phyloP scores from a whole-genome alignment of 805 yeast species.

The Barnettozyma vustinii region DNA sequence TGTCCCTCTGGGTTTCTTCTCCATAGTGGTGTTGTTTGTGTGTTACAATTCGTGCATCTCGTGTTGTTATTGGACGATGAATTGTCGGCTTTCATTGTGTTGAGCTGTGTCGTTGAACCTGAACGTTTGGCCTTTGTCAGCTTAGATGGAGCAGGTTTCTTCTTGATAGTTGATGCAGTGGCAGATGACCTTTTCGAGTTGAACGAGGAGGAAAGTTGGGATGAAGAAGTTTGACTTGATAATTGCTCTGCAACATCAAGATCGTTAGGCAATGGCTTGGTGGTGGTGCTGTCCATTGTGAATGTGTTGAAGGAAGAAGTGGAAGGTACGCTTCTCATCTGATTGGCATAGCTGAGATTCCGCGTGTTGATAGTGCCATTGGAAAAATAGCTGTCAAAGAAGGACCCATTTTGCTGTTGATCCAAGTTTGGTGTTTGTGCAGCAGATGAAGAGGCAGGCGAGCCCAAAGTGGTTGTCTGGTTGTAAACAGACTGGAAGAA shows the following conservation, averaged over 20 bases:
- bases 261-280: neutral
- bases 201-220: conserved; percentile 16
- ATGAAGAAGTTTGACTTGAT: conserved; percentile 1
- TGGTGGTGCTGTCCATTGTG: neutral
- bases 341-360: conserved; percentile 20
- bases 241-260: conserved; percentile 2
- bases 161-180: conserved; percentile 19
- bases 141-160: conserved; percentile 18
- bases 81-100: conserved; percentile 7
- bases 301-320: conserved; percentile 12
- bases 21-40: conserved; percentile 93
- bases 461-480: conserved; percentile 11
- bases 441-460: conserved; percentile 21
- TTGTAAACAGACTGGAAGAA: conserved; percentile 18
- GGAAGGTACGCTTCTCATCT: conserved; percentile 21
- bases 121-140: conserved; percentile 19
- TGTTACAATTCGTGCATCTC: conserved; percentile 81
- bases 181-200: conserved; percentile 18
- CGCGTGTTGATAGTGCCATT: conserved; percentile 3
- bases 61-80: conserved; percentile 20
- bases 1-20: conserved; percentile 88
- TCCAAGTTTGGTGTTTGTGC: conserved; percentile 21
- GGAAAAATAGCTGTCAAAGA: conserved; percentile 22
- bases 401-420: conserved; percentile 18
- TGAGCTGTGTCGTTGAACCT: conserved; percentile 17